A percentile compares a stretch with the other conserved stretches of the same genome.
Conservation (phyloP, 2,329 filamentous ascomycete species). For the Sporothrix curviconia region DNA sequence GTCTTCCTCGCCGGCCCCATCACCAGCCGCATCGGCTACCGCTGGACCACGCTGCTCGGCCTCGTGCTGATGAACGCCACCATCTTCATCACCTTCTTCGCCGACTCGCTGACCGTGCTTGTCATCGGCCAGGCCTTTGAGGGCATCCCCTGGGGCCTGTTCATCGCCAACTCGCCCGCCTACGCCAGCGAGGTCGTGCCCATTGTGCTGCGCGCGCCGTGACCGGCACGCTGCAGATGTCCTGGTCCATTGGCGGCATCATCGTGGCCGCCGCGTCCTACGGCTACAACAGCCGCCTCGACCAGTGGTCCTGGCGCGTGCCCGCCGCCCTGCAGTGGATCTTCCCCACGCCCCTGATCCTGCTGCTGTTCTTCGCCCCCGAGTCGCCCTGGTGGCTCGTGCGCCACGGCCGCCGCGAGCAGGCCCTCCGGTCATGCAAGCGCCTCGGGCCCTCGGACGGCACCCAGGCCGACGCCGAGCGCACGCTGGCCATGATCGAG, state of each 20-base stretch:
- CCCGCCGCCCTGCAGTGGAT: conserved; percentile 53
- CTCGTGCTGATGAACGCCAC: conserved; percentile 52
- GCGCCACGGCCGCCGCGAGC: conserved; percentile 40
- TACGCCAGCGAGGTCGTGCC: conserved; percentile 58
- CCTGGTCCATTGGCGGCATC: conserved; percentile 57
- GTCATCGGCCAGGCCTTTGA: conserved; percentile 52
- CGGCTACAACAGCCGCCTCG: no score
- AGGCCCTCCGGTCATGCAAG: conserved; percentile 38
- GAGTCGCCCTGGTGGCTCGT: conserved; percentile 52
- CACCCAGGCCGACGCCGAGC: conserved; percentile 24
- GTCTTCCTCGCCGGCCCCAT: conserved; percentile 55
- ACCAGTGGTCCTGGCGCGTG: conserved; percentile 38
- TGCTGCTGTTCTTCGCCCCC: conserved; percentile 45
- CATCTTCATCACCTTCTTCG: conserved; percentile 48
- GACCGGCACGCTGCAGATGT: conserved; percentile 60
- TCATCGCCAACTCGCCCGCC: conserved; percentile 58
- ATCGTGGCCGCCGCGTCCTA: conserved; percentile 54
- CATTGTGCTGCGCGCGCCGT: conserved; percentile 47
- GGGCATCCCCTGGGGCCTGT: conserved; percentile 59
- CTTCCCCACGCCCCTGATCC: conserved; percentile 47
- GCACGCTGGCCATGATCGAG: conserved; percentile 56
- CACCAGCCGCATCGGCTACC: conserved; percentile 53
- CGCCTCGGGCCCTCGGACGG: conserved; percentile 41
- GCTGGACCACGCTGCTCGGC: conserved; percentile 49
- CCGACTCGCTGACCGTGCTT: conserved; percentile 35